Percentiles rank a stretch among this genome's conserved stretches.
These are phyloP conservation scores for Neoboletus brunneissimus DNA, from an alignment of 768 basidiomycete genomes.

Conservation along the genomic window DNA sequence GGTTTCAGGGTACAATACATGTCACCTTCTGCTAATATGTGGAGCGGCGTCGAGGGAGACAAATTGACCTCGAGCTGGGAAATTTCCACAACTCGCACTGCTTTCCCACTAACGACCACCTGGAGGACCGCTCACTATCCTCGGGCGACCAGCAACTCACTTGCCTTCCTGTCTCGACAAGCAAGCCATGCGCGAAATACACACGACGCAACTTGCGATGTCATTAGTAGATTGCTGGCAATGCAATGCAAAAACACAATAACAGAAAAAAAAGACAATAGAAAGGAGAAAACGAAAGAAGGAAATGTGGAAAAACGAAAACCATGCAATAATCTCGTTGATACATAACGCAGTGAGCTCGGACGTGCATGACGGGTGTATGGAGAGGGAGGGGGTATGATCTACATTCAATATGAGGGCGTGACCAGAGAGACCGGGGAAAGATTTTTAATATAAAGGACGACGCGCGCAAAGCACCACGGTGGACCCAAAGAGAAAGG, in stretches of 20 bases:
- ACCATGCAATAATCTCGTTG: constrained; percentile 27
- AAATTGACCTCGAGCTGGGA: too few relatives aligned
- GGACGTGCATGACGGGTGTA: constrained; percentile 10
- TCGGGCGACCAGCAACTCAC: too few relatives aligned
- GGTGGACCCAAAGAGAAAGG: not conserved
- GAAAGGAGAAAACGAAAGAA: not conserved
- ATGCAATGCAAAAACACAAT: constrained; percentile 8
- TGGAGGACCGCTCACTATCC: too few relatives aligned
- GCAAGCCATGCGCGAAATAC: not conserved
- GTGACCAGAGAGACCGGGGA: constrained; percentile 6
- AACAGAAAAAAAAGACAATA: not conserved
- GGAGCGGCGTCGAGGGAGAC: too few relatives aligned
- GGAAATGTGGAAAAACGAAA: not conserved
- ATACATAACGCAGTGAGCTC: constrained; percentile 32
- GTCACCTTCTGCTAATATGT: too few relatives aligned
- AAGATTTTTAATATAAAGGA: not conserved
- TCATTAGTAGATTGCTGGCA: constrained; percentile 19
- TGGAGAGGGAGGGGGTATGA: constrained; percentile 15
- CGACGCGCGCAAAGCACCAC: not conserved
- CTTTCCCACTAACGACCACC: too few relatives aligned
- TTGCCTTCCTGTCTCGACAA: not conserved
- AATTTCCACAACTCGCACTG: too few relatives aligned
- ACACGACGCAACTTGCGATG: not conserved
- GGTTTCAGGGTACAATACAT: too few relatives aligned
- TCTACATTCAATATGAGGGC: constrained; percentile 9